A percentile compares a stretch with the other conserved stretches of the same genome.
phyloP scores from a whole-genome alignment of 495 filamentous ascomycete species.

The Podospora comata region DNA sequence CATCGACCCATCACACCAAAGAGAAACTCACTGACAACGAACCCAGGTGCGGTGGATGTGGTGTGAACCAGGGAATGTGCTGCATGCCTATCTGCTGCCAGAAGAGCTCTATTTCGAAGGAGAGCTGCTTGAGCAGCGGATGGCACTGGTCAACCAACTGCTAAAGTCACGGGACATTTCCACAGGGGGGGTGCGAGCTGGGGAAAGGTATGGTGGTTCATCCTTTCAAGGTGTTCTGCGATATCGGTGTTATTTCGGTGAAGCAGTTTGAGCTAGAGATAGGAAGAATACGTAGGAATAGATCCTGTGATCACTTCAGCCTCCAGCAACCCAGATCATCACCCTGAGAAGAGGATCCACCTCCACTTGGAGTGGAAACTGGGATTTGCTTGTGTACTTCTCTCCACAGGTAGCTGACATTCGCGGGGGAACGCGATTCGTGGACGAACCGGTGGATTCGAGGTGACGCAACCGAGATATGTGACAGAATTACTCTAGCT shows the following conservation, averaged over 20 bases:
- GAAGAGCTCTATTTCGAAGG: not conserved
- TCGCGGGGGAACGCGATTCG: constrained; percentile 1
- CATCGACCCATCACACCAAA: not conserved
- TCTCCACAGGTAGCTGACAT: not conserved
- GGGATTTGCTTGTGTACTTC: constrained; percentile 1
- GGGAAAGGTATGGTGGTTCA: not conserved
- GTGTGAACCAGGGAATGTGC: not conserved
- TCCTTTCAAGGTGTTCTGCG: not conserved
- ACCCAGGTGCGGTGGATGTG: not conserved
- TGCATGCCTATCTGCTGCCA: not conserved
- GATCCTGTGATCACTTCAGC: not conserved
- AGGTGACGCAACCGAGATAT: no score
- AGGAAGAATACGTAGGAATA: not conserved
- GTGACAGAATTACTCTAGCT: no score
- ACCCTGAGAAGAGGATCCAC: not conserved
- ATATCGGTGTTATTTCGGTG: not conserved
- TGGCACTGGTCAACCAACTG: not conserved
- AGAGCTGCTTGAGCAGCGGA: not conserved
- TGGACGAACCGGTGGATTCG: not conserved
- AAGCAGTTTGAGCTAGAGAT: not conserved
- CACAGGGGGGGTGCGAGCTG: not conserved
- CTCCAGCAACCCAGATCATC: not conserved
- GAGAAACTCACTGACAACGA: not conserved
- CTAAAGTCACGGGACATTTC: not conserved
- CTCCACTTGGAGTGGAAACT: not conserved